phyloP scores from a whole-genome alignment of 73 alveolate genomes.

The Paramecium sexaurelia region DNA sequence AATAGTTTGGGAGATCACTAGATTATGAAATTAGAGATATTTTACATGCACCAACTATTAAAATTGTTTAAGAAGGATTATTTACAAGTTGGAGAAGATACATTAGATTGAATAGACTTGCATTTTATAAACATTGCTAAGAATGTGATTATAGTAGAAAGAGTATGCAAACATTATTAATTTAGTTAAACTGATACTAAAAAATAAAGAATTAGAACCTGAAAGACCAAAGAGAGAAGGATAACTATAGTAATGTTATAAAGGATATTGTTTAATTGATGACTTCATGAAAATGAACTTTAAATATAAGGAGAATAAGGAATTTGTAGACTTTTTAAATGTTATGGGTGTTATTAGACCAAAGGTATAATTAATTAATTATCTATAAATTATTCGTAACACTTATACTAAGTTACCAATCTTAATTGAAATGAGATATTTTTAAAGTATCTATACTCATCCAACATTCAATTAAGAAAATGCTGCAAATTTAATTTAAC shows the following conservation, averaged over 20 bases:
- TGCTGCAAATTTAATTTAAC: neutral
- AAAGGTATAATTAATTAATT: neutral
- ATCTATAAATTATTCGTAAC: slow-evolving; percentile 3
- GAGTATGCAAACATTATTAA: neutral
- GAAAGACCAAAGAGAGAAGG: slow-evolving; percentile 32
- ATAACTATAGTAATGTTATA: neutral
- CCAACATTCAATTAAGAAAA: neutral
- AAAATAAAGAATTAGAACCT: neutral
- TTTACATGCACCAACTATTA: slow-evolving; percentile 44
- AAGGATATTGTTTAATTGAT: slow-evolving; percentile 29
- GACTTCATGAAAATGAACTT: neutral
- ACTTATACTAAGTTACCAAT: slow-evolving; percentile 11
- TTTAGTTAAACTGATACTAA: neutral
- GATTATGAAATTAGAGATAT: slow-evolving; percentile 53
- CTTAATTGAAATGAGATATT: neutral
- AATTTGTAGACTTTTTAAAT: slow-evolving; percentile 26
- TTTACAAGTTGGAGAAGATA: slow-evolving; percentile 26
- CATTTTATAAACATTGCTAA: neutral
- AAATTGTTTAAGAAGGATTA: slow-evolving; percentile 34
- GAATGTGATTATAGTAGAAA: slow-evolving; percentile 7
- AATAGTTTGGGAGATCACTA: neutral
- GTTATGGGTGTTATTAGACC: slow-evolving; percentile 39
- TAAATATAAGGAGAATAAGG: neutral
- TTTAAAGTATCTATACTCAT: neutral
- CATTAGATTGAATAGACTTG: neutral